Base-by-base conservation (phyloP, 140 eudicot species). In the Cichorium intybus region DNA sequence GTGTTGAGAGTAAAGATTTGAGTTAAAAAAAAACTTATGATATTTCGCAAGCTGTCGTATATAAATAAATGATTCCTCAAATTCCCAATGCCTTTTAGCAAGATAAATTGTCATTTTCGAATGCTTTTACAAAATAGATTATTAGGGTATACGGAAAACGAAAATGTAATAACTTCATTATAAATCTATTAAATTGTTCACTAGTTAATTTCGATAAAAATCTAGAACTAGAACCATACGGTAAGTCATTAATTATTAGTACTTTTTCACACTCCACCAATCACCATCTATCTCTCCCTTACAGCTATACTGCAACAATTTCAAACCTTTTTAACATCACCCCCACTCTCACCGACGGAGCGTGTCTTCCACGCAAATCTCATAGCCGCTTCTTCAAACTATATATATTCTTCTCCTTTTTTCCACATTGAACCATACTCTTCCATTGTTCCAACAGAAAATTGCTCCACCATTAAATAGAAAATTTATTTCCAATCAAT, bases 281-380 rank as follows among this genome's bases (percentile, higher is more conserved):
- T 37, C 66, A 37, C 66, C 59, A 64, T 48, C 56, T 47, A 28
- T 64, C 24, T 4, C 29, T 23, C 26, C 24, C 23, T 56, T 68
- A 41, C 74, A 68, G 65, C 74, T 68, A 68, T 68, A 55, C 47
- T 21, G 46, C 74, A 68, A 68, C 74, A 68, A 43, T 10, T 68
- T 20, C 56, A 47, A 56, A 53, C 22, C 65, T 53, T 55, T 55
- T 41, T 68, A 39, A 16, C 45, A 10, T 11, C 46, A 48, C 27
- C 51, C 35, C 47, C 43, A 56, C 48, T 41, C 65, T 54, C 31
- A 16, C 16, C 12, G 21, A 27, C 53, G 39, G 55, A 45, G 55
- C 61, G 55, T 54, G 37, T 26, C 55, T 15, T 35, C 28, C 17
- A 66, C 52, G 34, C 52, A 24, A 15, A 67, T 24, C 14, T 52